Conservation (phyloP, 2,329 filamentous ascomycete genomes). For the Alternaria ventricosa region DNA sequence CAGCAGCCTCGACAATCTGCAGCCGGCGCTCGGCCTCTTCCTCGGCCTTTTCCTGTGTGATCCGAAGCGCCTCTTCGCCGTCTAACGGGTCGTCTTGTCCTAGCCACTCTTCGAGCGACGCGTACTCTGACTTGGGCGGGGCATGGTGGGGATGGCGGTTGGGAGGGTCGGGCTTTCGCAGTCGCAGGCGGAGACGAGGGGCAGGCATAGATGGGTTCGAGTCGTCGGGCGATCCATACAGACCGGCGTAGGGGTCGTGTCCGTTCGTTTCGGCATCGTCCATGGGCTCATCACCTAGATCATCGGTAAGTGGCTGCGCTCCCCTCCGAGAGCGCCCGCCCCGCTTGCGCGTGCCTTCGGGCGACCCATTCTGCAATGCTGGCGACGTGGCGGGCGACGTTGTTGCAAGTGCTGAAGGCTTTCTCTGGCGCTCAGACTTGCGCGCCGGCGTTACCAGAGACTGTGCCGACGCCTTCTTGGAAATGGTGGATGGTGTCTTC, state of each 20-base stretch:
- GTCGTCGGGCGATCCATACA: slow-evolving; percentile 28
- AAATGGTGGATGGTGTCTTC: slow-evolving; percentile 21
- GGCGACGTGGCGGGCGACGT: slow-evolving; percentile 29
- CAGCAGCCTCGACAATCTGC: slow-evolving; percentile 73
- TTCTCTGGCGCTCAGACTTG: slow-evolving; percentile 45
- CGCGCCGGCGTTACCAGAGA: slow-evolving; percentile 32
- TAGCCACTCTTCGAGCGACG: slow-evolving; percentile 71
- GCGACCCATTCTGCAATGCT: slow-evolving; percentile 18
- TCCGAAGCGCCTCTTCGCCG: slow-evolving; percentile 49
- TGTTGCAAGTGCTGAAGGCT: slow-evolving; percentile 22
- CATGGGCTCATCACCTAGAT: slow-evolving; percentile 14
- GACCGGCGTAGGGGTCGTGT: slow-evolving; percentile 28
- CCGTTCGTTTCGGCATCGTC: slow-evolving; percentile 20
- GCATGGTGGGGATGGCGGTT: slow-evolving; percentile 61
- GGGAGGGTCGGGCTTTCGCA: slow-evolving; percentile 58
- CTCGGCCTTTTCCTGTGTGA: slow-evolving; percentile 39
- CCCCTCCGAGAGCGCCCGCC: slow-evolving; percentile 30
- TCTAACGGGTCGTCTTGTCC: slow-evolving; percentile 57
- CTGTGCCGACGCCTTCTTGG: slow-evolving; percentile 33
- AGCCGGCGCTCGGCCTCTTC: slow-evolving; percentile 74
- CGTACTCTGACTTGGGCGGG: slow-evolving; percentile 53
- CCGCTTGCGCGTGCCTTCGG: slow-evolving; percentile 29
- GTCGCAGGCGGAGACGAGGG: slow-evolving; percentile 55
- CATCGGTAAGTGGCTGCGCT: slow-evolving; percentile 25
- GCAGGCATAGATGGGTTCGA: slow-evolving; percentile 27